A percentile compares a stretch with the other conserved stretches of the same genome.
These are phyloP conservation scores for Penicillium crustosum DNA, from an alignment of 2,329 filamentous ascomycete genomes.

Conservation along the genomic window DNA sequence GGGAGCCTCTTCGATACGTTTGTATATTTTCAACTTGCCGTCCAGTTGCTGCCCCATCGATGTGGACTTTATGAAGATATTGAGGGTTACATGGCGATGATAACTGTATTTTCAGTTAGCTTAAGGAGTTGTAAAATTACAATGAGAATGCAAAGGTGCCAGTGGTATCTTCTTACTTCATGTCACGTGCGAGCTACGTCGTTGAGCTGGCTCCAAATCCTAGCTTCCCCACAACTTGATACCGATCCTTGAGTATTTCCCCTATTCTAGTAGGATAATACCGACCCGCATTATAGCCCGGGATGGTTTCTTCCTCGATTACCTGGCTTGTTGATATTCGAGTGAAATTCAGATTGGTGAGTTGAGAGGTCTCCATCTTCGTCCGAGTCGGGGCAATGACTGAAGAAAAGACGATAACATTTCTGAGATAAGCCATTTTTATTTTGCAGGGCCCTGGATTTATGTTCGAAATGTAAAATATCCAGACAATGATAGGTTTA, in stretches of 20 bases:
- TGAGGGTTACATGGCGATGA: conserved; percentile 33
- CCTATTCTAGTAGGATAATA: conserved; percentile 37
- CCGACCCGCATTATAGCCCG: conserved; percentile 23
- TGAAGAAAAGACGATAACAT: not conserved
- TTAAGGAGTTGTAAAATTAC: not conserved
- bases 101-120: conserved; percentile 15
- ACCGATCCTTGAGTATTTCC: conserved; percentile 30
- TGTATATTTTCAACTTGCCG: conserved; percentile 48
- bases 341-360: conserved; percentile 31
- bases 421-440: not conserved
- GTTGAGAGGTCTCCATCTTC: conserved; percentile 33
- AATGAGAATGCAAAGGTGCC: not conserved
- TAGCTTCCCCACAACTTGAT: conserved; percentile 39
- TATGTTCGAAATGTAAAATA: no score
- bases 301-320: conserved; percentile 37
- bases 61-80: conserved; percentile 30
- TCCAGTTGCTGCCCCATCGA: conserved; percentile 33
- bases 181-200: conserved; percentile 39
- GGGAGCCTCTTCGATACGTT: conserved; percentile 34
- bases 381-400: not conserved
- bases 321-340: conserved; percentile 24
- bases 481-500: no score
- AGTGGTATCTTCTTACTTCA: conserved; percentile 25
- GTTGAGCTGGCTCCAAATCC: conserved; percentile 40
- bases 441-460: no score